Percentiles rank a stretch among this genome's conserved stretches.
phyloP scores from a whole-genome alignment of 371 early-diverging fungal species.

The Syncephalastrum contaminatum region DNA sequence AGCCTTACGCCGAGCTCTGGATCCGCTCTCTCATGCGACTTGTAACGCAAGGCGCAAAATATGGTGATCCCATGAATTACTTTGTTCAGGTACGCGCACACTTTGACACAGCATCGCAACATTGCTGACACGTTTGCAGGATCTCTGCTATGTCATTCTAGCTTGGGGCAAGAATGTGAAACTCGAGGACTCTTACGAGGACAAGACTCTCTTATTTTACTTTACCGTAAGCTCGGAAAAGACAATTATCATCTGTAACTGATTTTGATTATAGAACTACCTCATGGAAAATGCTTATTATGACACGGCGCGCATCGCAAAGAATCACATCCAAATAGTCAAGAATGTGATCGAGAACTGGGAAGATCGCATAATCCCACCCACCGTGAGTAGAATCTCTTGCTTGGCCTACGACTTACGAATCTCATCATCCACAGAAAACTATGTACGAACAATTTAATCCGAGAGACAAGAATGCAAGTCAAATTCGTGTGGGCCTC shows the following conservation, averaged over 20 bases:
- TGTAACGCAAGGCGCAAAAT: slow-evolving; percentile 45
- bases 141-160: slow-evolving; percentile 55
- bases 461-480: slow-evolving; percentile 22
- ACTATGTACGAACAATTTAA: slow-evolving; percentile 42
- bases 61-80: slow-evolving; percentile 69
- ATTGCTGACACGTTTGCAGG: slow-evolving; percentile 26
- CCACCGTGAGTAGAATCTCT: slow-evolving; percentile 51
- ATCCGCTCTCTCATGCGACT: slow-evolving; percentile 59
- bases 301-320: slow-evolving; percentile 34
- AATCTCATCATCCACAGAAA: slow-evolving; percentile 24
- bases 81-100: slow-evolving; percentile 53
- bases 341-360: slow-evolving; percentile 62
- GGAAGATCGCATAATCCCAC: slow-evolving; percentile 49
- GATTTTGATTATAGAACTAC: slow-evolving; percentile 35
- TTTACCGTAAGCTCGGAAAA: slow-evolving; percentile 35
- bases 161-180: slow-evolving; percentile 53
- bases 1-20: slow-evolving; percentile 58
- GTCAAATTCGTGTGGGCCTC: slow-evolving; percentile 47
- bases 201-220: slow-evolving; percentile 31
- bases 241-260: neutral
- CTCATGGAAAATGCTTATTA: slow-evolving; percentile 52
- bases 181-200: slow-evolving; percentile 27
- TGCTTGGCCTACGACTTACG: neutral
- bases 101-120: neutral
- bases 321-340: slow-evolving; percentile 57